Conservation (phyloP, 1,284 basidiomycete species). For the Megacollybia platyphylla region DNA sequence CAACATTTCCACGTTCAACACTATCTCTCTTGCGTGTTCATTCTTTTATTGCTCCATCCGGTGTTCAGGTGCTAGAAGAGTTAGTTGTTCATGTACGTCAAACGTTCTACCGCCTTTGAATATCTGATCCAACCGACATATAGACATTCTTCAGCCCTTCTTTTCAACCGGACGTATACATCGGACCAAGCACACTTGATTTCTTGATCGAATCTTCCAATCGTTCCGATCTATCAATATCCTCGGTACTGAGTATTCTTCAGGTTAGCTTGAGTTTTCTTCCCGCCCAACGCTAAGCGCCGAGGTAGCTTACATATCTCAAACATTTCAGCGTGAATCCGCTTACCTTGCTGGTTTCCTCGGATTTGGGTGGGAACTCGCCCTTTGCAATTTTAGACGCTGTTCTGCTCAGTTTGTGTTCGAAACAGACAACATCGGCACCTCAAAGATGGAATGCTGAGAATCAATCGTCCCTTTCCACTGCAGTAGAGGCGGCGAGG, state of each 20-base stretch:
- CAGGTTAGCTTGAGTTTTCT: constrained; percentile 29
- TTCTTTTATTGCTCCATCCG: constrained; percentile 33
- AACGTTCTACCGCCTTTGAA: neutral
- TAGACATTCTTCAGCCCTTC: constrained; percentile 54
- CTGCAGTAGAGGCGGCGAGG: constrained; percentile 24
- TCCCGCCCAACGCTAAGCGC: neutral
- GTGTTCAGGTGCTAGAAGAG: constrained; percentile 30
- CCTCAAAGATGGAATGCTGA: constrained; percentile 10
- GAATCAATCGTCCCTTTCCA: constrained; percentile 17
- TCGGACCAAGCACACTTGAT: constrained; percentile 43
- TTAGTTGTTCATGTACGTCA: constrained; percentile 34
- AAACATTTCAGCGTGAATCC: constrained; percentile 54
- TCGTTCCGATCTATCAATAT: constrained; percentile 41
- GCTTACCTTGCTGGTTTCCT: constrained; percentile 25
- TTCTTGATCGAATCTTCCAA: constrained; percentile 42
- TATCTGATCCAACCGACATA: neutral
- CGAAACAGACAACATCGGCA: constrained; percentile 2
- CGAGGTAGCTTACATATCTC: constrained; percentile 39
- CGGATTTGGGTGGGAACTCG: constrained; percentile 5
- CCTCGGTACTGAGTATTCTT: constrained; percentile 40
- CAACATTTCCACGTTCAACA: constrained; percentile 42
- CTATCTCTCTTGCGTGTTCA: constrained; percentile 44
- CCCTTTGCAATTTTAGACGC: constrained; percentile 23
- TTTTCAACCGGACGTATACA: constrained; percentile 46
- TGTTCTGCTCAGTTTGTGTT: constrained; percentile 23